Conservation (phyloP, 345 rosid species). For the Raphanus raphanistrum region DNA sequence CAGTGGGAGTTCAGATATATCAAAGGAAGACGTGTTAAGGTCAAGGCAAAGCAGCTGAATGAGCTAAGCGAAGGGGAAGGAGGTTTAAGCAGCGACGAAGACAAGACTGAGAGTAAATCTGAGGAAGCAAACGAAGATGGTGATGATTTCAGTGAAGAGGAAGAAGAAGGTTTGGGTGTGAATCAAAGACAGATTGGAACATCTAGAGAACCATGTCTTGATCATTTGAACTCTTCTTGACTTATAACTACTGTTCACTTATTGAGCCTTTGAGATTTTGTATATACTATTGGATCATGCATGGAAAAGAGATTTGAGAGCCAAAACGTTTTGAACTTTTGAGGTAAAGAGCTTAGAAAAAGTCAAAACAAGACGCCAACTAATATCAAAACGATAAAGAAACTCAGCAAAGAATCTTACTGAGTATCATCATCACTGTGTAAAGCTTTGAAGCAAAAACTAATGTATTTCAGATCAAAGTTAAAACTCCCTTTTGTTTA, state of each 20-base stretch:
- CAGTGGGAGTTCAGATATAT: constrained; percentile 71
- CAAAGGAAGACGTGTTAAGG: constrained; percentile 80
- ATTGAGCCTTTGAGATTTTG: background rate
- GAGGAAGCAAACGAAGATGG: constrained; percentile 16
- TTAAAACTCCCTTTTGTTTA: background rate
- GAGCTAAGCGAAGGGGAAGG: constrained; percentile 38
- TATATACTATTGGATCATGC: background rate
- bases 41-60: constrained; percentile 51
- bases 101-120: constrained; percentile 11
- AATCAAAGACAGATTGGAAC: constrained; percentile 14
- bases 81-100: constrained; percentile 31
- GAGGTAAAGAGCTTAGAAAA: constrained; percentile 6
- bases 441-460: constrained; percentile 4
- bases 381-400: background rate
- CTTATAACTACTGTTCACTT: background rate
- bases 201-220: constrained; percentile 18
- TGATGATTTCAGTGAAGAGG: constrained; percentile 30
- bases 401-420: background rate
- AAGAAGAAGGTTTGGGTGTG: background rate
- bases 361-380: background rate
- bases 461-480: constrained; percentile 19
- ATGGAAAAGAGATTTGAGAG: background rate
- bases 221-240: constrained; percentile 30
- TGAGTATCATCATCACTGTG: constrained; percentile 18
- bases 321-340: constrained; percentile 1